Conservation (phyloP, 2,329 filamentous ascomycete species). For the Fusarium abutilonis region DNA sequence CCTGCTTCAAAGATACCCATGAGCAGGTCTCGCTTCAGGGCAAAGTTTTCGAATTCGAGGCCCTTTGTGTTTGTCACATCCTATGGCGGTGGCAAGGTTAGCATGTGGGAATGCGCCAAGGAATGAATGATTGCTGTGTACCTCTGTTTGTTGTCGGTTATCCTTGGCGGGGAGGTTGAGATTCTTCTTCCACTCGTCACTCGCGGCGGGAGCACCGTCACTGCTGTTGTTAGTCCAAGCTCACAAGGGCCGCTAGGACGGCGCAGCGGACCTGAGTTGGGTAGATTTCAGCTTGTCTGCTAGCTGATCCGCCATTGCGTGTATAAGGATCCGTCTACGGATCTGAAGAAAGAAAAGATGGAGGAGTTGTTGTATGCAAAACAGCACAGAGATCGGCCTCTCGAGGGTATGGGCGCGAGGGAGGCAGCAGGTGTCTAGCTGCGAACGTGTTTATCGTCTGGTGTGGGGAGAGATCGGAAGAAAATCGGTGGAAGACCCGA, state of each 20-base stretch:
- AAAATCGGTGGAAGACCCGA: constrained; percentile 35
- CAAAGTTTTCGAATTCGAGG: constrained; percentile 96
- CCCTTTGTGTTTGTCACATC: constrained; percentile 99
- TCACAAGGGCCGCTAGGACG: constrained; percentile 37
- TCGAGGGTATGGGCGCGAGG: constrained; percentile 19
- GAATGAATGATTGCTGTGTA: constrained; percentile 48
- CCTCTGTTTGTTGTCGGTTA: constrained; percentile 82
- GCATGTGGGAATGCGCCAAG: constrained; percentile 23
- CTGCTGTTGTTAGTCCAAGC: constrained; percentile 54
- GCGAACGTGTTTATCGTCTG: constrained; percentile 19
- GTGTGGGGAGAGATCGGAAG: constrained; percentile 27
- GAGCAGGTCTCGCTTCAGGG: constrained; percentile 91
- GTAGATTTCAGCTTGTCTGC: constrained; percentile 57
- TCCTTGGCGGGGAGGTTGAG: constrained; percentile 79
- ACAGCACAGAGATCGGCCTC: constrained; percentile 36
- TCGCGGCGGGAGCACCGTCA: constrained; percentile 57
- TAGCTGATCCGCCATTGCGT: constrained; percentile 58
- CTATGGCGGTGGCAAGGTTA: constrained; percentile 55
- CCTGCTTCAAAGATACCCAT: constrained; percentile 99
- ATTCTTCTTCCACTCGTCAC: constrained; percentile 77
- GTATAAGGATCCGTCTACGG: constrained; percentile 44
- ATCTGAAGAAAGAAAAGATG: constrained; percentile 33
- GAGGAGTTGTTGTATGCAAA: constrained; percentile 39
- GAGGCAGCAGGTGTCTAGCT: constrained; percentile 39
- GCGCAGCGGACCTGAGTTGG: constrained; percentile 53